A percentile compares a stretch with the other conserved stretches of the same genome.
Evolutionary conservation across 1,284 basidiomycete species (phyloP).

Genomic region (Porodaedalea pini): DNA sequence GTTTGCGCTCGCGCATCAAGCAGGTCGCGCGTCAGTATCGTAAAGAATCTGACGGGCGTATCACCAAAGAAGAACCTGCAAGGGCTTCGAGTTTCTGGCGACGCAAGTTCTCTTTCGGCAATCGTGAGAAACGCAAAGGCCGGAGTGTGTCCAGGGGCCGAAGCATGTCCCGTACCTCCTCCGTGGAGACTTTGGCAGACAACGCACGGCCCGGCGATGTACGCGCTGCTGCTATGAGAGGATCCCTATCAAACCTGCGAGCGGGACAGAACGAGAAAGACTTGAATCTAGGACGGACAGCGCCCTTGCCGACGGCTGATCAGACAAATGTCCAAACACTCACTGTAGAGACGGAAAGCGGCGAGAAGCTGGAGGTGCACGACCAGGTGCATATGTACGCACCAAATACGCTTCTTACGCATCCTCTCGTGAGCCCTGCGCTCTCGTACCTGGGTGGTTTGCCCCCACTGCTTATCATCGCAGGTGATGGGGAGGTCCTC

Average conservation of each 20-base stretch:
- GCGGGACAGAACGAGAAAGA: constrained; percentile 8
- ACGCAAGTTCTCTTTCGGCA: not conserved
- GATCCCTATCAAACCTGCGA: not conserved
- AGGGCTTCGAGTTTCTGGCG: constrained; percentile 10
- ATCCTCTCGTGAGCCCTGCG: constrained; percentile 85
- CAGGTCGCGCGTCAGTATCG: constrained; percentile 8
- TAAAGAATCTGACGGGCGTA: not conserved
- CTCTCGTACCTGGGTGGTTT: constrained; percentile 87
- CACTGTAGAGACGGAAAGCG: constrained; percentile 39
- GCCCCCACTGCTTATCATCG: constrained; percentile 83
- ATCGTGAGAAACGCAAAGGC: not conserved
- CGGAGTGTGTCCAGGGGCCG: not conserved
- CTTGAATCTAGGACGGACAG: constrained; percentile 40
- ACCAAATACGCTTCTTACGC: constrained; percentile 77
- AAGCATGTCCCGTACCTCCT: not conserved
- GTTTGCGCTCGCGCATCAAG: constrained; percentile 57
- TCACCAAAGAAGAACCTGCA: not conserved
- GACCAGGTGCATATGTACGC: constrained; percentile 88
- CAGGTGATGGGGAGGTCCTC: constrained; percentile 88
- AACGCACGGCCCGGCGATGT: constrained; percentile 15
- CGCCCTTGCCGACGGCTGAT: constrained; percentile 38
- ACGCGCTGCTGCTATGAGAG: constrained; percentile 7
- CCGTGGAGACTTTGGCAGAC: constrained; percentile 1
- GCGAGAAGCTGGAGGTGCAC: constrained; percentile 53
- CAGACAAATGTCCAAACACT: constrained; percentile 40